Conservation (phyloP, 352 stramenopile species). For the Thalassiosira ordinaria region DNA sequence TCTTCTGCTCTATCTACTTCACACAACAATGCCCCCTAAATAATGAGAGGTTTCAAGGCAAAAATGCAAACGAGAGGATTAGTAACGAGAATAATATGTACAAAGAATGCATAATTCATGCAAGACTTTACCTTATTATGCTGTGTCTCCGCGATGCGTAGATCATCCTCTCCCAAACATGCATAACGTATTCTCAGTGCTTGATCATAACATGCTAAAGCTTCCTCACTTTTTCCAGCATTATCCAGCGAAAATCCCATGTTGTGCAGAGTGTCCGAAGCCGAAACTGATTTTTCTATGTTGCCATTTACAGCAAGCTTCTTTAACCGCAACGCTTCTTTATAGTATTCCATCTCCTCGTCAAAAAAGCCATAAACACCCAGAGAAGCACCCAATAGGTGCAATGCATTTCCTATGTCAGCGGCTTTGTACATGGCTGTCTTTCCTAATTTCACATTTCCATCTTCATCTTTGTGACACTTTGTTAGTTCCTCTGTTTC, state of each 20-base stretch:
- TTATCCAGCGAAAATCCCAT: constrained; percentile 72
- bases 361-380: constrained; percentile 68
- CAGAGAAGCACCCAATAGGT: constrained; percentile 65
- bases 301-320: constrained; percentile 39
- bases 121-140: constrained; percentile 66
- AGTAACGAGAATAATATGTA: no score
- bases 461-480: constrained; percentile 31
- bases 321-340: constrained; percentile 63
- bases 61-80: constrained; percentile 7
- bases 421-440: constrained; percentile 39
- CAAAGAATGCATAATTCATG: no score
- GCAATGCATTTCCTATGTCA: constrained; percentile 62
- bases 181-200: constrained; percentile 52
- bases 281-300: constrained; percentile 38
- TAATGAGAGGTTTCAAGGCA: neutral
- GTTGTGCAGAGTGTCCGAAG: constrained; percentile 65
- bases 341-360: constrained; percentile 68
- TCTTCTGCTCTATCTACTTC: constrained; percentile 61
- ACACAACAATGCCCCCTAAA: constrained; percentile 63
- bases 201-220: constrained; percentile 65
- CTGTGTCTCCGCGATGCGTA: constrained; percentile 62
- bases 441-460: constrained; percentile 38
- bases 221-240: constrained; percentile 54
- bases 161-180: constrained; percentile 60
- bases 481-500: constrained; percentile 52